Base-by-base conservation (phyloP, 2,329 filamentous ascomycete species). In the Claviceps spartinae region DNA sequence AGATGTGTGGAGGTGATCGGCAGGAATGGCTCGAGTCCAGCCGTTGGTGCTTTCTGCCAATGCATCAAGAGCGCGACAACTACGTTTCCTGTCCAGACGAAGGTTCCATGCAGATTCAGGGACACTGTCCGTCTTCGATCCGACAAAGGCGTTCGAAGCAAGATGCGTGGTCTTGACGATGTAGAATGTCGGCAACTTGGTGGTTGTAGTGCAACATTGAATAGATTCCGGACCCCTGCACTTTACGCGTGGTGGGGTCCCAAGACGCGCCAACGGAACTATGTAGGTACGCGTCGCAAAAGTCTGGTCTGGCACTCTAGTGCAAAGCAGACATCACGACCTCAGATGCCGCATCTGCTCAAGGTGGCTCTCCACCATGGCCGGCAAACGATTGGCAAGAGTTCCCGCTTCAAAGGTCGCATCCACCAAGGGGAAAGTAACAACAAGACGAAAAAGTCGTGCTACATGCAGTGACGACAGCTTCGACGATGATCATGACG, bases 171-270 rank as follows among this genome's bases (percentile, higher is more conserved):
- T 30, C 26, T 30, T 30, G 26, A 30, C 1, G 26, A 30, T 9
- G 26, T 30, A 30, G 26, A 30, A 30, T 22, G 26, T 30, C 9
- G 20, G 20, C 20, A 22, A 22, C 20, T 22, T 26, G 26, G 24
- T 26, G 26, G 26, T 30, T 2, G 8, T 41, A n/a, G n/a, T n/a
- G n/a, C 11, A 7, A 20, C 40, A 41, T 20, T 20, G 40, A 11
- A 8, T 41, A 11, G n/a, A 8, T 41, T n/a, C 24, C 24, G 22
- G 40, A n/a, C 43, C 42, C 5, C 6, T 30, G 3, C 30, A 52
- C 40, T 52, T 42, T 47, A 41, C 48, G 26, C 50, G 46, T 48
- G 13, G 46, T 20, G 48, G 42, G n/a, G 51, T 37, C 42, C 43
- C 20, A 14, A 47, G 51, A 49, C 51, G 43, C 51, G 49, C 49